Conservation (phyloP, 345 rosid species). For the Dipteronia dyeriana region DNA sequence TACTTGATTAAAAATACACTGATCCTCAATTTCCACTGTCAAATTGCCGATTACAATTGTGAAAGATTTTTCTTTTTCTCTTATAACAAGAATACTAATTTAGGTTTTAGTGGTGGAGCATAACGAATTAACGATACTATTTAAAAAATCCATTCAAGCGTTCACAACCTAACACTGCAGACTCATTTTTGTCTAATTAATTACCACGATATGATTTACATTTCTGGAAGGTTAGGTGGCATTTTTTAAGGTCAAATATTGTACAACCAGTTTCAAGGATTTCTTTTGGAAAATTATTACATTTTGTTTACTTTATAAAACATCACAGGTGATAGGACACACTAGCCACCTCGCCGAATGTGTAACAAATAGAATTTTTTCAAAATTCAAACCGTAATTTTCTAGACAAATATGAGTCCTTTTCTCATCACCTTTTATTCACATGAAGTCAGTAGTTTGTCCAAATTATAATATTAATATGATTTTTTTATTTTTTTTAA, state of each 20-base stretch:
- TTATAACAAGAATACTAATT: too few relatives aligned
- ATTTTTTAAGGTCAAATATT: conserved; percentile 10
- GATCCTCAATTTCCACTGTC: too few relatives aligned
- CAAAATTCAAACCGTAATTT: not conserved
- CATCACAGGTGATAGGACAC: not conserved
- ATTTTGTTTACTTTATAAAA: not conserved
- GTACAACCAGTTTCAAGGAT: not conserved
- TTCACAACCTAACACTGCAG: too few relatives aligned
- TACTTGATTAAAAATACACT: too few relatives aligned
- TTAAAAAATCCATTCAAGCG: too few relatives aligned
- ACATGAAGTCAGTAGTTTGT: not conserved
- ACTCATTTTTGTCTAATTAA: not conserved
- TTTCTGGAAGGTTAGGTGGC: conserved; percentile 6
- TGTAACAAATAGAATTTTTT: not conserved
- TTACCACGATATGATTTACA: not conserved
- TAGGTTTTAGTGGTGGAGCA: too few relatives aligned
- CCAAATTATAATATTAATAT: not conserved
- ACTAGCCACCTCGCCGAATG: conserved; percentile 8
- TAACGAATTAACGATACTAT: too few relatives aligned
- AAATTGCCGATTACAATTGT: too few relatives aligned
- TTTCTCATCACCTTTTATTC: conserved; percentile 1
- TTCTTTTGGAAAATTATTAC: not conserved
- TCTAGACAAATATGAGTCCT: not conserved
- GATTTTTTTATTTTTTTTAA: not conserved
- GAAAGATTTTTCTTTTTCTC: too few relatives aligned